phyloP scores from a whole-genome alignment of 768 basidiomycete genomes.

The Rhizopogon sp. region DNA sequence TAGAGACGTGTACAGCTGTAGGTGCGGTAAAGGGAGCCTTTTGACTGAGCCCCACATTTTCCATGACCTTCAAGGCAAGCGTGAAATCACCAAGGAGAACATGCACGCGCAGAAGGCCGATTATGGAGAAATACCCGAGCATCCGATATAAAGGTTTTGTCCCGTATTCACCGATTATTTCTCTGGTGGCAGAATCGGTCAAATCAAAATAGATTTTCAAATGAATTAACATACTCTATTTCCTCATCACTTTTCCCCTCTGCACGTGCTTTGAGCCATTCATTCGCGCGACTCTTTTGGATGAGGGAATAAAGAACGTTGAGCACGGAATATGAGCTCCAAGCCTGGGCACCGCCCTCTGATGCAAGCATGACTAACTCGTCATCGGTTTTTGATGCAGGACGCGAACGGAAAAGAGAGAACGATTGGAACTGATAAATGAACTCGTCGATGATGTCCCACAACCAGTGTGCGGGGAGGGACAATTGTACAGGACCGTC shows the following conservation, averaged over 20 bases:
- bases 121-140: slow-evolving; percentile 95
- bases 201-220: background rate
- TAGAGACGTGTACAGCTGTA: slow-evolving; percentile 94
- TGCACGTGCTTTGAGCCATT: slow-evolving; percentile 81
- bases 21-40: slow-evolving; percentile 93
- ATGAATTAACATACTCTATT: slow-evolving; percentile 56
- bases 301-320: slow-evolving; percentile 98
- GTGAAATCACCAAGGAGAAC: slow-evolving; percentile 94
- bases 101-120: slow-evolving; percentile 93
- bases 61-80: slow-evolving; percentile 92
- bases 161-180: slow-evolving; percentile 90
- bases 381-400: slow-evolving; percentile 83
- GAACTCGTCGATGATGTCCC: slow-evolving; percentile 97
- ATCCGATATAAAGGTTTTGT: slow-evolving; percentile 85
- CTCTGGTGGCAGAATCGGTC: slow-evolving; percentile 37
- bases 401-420: slow-evolving; percentile 85
- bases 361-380: slow-evolving; percentile 81
- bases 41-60: slow-evolving; percentile 88
- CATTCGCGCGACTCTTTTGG: slow-evolving; percentile 94
- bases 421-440: slow-evolving; percentile 99
- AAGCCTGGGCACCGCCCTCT: slow-evolving; percentile 73
- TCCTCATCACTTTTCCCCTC: slow-evolving; percentile 79
- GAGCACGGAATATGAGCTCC: slow-evolving; percentile 97
- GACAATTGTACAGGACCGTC: slow-evolving; percentile 92
- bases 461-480: slow-evolving; percentile 96